Conservation (phyloP, 768 basidiomycete species). For the Auriscalpium microsporum region DNA sequence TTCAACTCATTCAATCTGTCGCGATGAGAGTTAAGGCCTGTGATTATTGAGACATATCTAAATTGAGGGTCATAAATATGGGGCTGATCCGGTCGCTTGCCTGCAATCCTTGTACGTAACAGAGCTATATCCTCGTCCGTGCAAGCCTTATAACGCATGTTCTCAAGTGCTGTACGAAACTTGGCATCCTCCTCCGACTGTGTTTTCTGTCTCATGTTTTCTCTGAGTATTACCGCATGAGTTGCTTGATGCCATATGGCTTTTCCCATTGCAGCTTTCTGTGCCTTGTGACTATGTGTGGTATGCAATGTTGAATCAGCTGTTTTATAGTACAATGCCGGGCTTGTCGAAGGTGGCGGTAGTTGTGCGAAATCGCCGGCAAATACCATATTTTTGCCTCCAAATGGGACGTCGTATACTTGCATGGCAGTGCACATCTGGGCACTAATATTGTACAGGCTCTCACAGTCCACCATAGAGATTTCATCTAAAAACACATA, state of each 20-base stretch:
- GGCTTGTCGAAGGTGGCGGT: slow-evolving; percentile 18
- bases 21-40: slow-evolving; percentile 26
- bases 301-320: neutral
- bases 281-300: neutral
- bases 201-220: slow-evolving; percentile 13
- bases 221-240: slow-evolving; percentile 12
- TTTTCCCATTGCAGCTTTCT: slow-evolving; percentile 9
- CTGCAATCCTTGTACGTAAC: slow-evolving; percentile 20
- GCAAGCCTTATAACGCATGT: slow-evolving; percentile 33
- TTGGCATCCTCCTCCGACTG: slow-evolving; percentile 18
- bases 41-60: slow-evolving; percentile 31
- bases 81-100: slow-evolving; percentile 1
- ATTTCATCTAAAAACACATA: slow-evolving; percentile 37
- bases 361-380: slow-evolving; percentile 42
- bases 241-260: slow-evolving; percentile 14
- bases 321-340: slow-evolving; percentile 15
- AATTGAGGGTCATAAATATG: slow-evolving; percentile 18
- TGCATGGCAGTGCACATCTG: slow-evolving; percentile 14
- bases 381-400: slow-evolving; percentile 34
- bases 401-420: slow-evolving; percentile 21
- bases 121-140: slow-evolving; percentile 30
- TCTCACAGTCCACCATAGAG: slow-evolving; percentile 30
- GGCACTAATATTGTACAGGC: slow-evolving; percentile 20
- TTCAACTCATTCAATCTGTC: slow-evolving; percentile 30
- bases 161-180: slow-evolving; percentile 24